A percentile compares a stretch with the other conserved stretches of the same genome.
Evolutionary conservation across 768 basidiomycete genomes (phyloP).

Genomic region (Crassisporium funariophilum): DNA sequence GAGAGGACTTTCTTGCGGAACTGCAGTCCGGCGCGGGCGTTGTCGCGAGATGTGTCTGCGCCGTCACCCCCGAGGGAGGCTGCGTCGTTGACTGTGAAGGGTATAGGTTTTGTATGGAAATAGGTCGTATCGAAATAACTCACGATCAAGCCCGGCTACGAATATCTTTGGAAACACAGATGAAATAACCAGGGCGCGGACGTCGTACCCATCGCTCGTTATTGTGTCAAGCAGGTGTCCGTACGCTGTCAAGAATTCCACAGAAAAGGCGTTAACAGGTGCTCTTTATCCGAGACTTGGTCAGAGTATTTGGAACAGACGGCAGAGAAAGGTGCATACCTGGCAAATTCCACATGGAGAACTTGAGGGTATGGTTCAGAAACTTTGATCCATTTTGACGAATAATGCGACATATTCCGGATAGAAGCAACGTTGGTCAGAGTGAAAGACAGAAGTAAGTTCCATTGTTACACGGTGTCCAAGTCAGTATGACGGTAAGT

Average conservation of each 20-base stretch:
- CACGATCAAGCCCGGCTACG: conserved; percentile 84
- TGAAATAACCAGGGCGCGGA: conserved; percentile 74
- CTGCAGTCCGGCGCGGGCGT: conserved; percentile 52
- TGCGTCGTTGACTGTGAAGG: conserved; percentile 32
- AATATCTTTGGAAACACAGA: conserved; percentile 74
- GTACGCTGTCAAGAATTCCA: conserved; percentile 73
- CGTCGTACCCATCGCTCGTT: conserved; percentile 46
- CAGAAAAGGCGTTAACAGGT: conserved; percentile 70
- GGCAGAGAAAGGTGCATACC: conserved; percentile 29
- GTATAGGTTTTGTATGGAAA: not conserved
- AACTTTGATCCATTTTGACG: conserved; percentile 42
- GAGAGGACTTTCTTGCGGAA: conserved; percentile 48
- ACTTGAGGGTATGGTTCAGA: conserved; percentile 44
- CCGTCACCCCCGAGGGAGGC: conserved; percentile 23
- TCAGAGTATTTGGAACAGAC: not conserved
- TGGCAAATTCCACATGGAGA: conserved; percentile 45
- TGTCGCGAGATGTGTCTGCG: conserved; percentile 38
- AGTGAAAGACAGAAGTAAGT: too few relatives aligned
- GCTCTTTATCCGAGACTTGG: conserved; percentile 33
- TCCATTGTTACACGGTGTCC: too few relatives aligned
- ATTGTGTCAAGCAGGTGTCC: conserved; percentile 62
- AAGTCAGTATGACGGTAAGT: too few relatives aligned
- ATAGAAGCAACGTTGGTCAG: too few relatives aligned
- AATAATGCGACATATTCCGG: conserved; percentile 30
- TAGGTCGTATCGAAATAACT: conserved; percentile 14